Percentiles rank a stretch among this genome's conserved stretches.
phyloP scores from a whole-genome alignment of 2,329 filamentous ascomycete genomes.

The Neoarthrinium moseri region DNA sequence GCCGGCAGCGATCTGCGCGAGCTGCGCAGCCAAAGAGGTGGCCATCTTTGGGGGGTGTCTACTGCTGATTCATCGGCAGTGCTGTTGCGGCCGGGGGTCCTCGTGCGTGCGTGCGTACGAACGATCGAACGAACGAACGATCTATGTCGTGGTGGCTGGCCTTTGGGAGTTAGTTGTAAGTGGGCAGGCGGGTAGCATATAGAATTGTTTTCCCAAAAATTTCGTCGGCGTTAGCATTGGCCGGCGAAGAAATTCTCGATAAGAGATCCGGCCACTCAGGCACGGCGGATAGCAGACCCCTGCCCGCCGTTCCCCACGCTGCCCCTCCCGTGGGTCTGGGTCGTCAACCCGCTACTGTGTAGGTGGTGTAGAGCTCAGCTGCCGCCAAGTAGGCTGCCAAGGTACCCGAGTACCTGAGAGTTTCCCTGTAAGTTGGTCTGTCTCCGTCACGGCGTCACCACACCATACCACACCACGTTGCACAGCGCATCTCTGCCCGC shows the following conservation, averaged over 20 bases:
- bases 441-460: too few species aligned
- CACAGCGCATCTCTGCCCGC: too few species aligned
- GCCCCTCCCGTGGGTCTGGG: not conserved
- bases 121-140: not conserved
- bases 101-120: not conserved
- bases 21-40: slow-evolving; percentile 86
- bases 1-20: slow-evolving; percentile 87
- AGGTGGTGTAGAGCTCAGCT: too few species aligned
- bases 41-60: slow-evolving; percentile 54
- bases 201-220: slow-evolving; percentile 21
- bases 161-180: not conserved
- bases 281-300: slow-evolving; percentile 12
- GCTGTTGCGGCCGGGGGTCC: not conserved
- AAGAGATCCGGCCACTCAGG: slow-evolving; percentile 19
- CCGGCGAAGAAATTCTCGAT: slow-evolving; percentile 18
- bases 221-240: slow-evolving; percentile 23
- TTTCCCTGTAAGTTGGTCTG: too few species aligned
- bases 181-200: not conserved
- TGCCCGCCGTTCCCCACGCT: slow-evolving; percentile 1
- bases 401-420: too few species aligned
- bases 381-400: too few species aligned
- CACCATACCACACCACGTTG: too few species aligned
- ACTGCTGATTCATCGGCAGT: not conserved
- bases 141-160: not conserved
- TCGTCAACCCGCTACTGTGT: too few species aligned